Base-by-base conservation (phyloP, 148 eudicot species). In the Fagopyrum tataricum region DNA sequence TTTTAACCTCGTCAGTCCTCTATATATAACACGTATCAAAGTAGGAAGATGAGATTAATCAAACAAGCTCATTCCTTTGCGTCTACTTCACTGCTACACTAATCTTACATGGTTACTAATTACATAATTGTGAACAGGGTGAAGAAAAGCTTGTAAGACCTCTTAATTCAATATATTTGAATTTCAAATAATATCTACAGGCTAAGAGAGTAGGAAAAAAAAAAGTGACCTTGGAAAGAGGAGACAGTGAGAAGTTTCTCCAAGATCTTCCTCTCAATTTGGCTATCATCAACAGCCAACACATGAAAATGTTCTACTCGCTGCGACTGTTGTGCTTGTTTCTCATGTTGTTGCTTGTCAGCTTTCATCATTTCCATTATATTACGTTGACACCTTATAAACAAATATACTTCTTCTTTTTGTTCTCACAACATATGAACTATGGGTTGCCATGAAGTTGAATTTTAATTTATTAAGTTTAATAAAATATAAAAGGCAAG, bases 281-380 rank as follows among this genome's bases (percentile, higher is more conserved):
- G 61, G 59, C 88, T 87, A 40, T 87, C 91, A 80, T 87, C 91
- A 9, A 87, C 91, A 7, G 86, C 91, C 72, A 87, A 75, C 3
- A 87, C 88, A 87, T 87, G 91, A 58, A 85, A 81, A 64, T 71
- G 77, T 48, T 48, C 52, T 11, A 48, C n/a, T 7, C 70, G 24
- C 5, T 5, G 4, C 4, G 11, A 20, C 17, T 73, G 24, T 23
- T 44, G 41, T 10, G 49, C 23, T 7, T 68, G 24, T n/a, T n/a
- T n/a, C n/a, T n/a, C n/a, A n/a, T n/a, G n/a, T 26, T 79, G 1
- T 5, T 40, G 14, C 4, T 51, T 17, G 0, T 52, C 24, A 6
- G 59, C 64, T 56, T 21, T 21, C 64, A 21, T 21, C 64, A 21
- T 56, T 9, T 56, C 64, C 31, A 56, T 56, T 56, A 6, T 56